Evolutionary conservation across 1,284 basidiomycete genomes (phyloP), one percentile per base, ranked within the genome.

Genomic region (Ustilago nuda): DNA sequence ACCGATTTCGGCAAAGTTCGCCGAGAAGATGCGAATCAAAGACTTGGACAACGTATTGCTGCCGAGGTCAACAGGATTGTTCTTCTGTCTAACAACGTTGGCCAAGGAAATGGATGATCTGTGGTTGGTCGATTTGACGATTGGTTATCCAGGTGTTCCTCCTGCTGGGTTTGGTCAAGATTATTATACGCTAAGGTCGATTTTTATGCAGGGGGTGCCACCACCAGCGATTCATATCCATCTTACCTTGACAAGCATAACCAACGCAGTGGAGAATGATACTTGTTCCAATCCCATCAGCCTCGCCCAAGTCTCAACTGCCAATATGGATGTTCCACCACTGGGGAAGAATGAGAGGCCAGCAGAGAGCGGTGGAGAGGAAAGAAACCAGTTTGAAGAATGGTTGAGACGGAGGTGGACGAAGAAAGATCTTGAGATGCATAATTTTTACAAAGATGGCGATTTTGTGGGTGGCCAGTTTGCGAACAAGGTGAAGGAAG

Each of bases 1-100:
- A 23, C 81, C 82, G 27, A 32, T 63, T 4, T 76, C 72, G 19
- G 77, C 76, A 46, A 80, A 79, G 54, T 84, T 78, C 57, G 82
- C 82, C 2, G 78, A 81, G 17, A 84, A 84, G 61, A 65, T 67
- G 55, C 80, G 79, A 15, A 72, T 78, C 93, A 86, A 90, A 37
- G 94, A 98, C 84, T 90, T 94, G 87, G 88, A 87, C 52, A 91
- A 97, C 82, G 86, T 90, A 17, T 89, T 99, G 8, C 89, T 98
- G 54, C 96, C 96, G 0, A 90, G 95, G 54, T 93, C 94, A 32
- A 97, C 94, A 0, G 96, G 96, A 1, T 87, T 98, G 57, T 91
- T 93, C 70, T 94, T 93, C 85, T 93, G 92, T 72, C 87, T 98
- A 41, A 90, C 94, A 32, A 92, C 93, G 0, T 89, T 98, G 9